Percentiles rank a stretch among this genome's conserved stretches.
Conservation (phyloP, 352 stramenopile species). For the Pythium apleroticum region DNA sequence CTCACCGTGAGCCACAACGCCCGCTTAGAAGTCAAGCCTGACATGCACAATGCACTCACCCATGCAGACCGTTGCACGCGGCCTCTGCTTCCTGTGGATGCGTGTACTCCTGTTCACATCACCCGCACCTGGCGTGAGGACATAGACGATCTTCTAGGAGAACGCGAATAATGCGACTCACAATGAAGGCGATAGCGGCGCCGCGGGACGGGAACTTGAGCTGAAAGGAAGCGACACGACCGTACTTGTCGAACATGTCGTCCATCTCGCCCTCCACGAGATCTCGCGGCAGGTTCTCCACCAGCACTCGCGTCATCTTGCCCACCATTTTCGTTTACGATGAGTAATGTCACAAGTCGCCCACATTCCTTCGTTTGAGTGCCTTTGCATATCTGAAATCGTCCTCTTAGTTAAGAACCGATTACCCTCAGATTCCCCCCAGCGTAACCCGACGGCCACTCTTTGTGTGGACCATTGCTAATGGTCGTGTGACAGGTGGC, state of each 20-base stretch:
- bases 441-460: background rate
- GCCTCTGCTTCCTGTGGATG: conserved; percentile 52
- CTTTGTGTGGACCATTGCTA: background rate
- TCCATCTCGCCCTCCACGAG: conserved; percentile 60
- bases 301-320: conserved; percentile 21
- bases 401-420: background rate
- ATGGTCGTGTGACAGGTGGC: conserved; percentile 2
- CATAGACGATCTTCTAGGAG: no score
- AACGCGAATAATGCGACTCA: conserved; percentile 23
- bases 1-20: background rate
- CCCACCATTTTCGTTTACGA: background rate
- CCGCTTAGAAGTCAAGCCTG: no score
- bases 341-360: background rate
- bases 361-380: background rate
- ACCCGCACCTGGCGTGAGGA: no score
- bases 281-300: conserved; percentile 60
- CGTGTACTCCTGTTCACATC: conserved; percentile 47
- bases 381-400: background rate
- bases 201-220: conserved; percentile 58
- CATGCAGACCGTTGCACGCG: conserved; percentile 57
- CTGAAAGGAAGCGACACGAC: conserved; percentile 38
- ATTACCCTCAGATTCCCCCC: background rate
- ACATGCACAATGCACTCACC: conserved; percentile 25
- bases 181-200: conserved; percentile 59
- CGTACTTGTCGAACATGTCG: conserved; percentile 53